Percentiles rank a stretch among this genome's conserved stretches.
These are phyloP conservation scores for Filobasidium floriforme DNA, from an alignment of 768 basidiomycete genomes.

Conservation along the genomic window DNA sequence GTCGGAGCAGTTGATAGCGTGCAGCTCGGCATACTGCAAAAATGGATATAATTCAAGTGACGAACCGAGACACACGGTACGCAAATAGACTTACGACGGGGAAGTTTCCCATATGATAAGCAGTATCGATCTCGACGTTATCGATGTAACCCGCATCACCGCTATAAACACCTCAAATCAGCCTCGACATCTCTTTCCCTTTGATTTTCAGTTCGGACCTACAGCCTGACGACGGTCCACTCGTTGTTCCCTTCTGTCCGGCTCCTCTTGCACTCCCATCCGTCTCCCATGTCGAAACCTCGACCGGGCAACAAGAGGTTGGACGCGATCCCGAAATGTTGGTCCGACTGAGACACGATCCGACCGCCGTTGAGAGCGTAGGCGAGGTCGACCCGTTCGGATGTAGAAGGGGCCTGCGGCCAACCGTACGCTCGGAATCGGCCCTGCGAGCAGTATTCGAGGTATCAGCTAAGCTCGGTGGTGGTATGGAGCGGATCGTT, in stretches of 20 bases:
- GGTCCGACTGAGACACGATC: conserved; percentile 78
- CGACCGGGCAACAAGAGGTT: conserved; percentile 88
- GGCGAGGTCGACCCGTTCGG: conserved; percentile 65
- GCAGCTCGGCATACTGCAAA: conserved; percentile 64
- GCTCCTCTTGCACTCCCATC: conserved; percentile 95
- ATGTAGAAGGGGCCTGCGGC: conserved; percentile 19
- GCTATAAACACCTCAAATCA: conserved; percentile 45
- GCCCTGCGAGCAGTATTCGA: conserved; percentile 48
- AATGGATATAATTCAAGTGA: background rate
- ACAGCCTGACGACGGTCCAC: conserved; percentile 86
- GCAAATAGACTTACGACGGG: conserved; percentile 50
- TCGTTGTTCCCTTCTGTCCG: conserved; percentile 58
- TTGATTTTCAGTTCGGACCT: conserved; percentile 38
- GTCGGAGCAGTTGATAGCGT: conserved; percentile 51
- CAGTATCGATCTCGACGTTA: conserved; percentile 80
- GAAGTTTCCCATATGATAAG: conserved; percentile 92
- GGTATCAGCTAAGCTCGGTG: conserved; percentile 7
- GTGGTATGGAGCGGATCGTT: background rate
- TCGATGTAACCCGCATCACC: conserved; percentile 66
- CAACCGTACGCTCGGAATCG: conserved; percentile 24
- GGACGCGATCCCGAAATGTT: conserved; percentile 86
- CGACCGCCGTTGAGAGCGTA: conserved; percentile 83
- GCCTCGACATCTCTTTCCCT: background rate
- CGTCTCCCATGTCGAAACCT: conserved; percentile 86
- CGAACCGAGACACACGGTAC: background rate